phyloP scores from a whole-genome alignment of 2,329 filamentous ascomycete species.

The Arthrinium puccinioides region DNA sequence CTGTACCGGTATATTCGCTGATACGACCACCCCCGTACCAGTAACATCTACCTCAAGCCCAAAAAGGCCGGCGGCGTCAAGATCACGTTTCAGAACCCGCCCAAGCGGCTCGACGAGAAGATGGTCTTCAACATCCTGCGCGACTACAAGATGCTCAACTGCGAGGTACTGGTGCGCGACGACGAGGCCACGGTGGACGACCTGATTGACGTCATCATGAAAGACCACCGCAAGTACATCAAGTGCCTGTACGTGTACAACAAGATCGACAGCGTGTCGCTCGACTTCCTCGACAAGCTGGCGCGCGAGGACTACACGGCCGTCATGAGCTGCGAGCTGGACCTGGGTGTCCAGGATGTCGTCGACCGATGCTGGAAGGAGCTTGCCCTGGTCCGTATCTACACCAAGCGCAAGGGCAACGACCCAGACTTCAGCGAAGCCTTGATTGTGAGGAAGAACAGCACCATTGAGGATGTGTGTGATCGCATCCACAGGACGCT shows the following conservation, averaged over 20 bases:
- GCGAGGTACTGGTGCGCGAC: conserved; percentile 89
- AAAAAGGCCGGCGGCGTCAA: conserved; percentile 99
- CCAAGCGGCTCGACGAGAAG: conserved; percentile 90
- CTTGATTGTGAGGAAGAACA: conserved; percentile 81
- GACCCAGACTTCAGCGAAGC: conserved; percentile 89
- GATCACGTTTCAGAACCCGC: conserved; percentile 86
- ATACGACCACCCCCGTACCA: conserved; percentile 31
- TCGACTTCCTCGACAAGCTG: conserved; percentile 87
- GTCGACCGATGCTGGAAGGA: conserved; percentile 95
- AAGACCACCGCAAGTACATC: conserved; percentile 97
- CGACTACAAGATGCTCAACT: conserved; percentile 98
- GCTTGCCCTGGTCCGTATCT: conserved; percentile 80
- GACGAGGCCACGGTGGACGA: conserved; percentile 95
- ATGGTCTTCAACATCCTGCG: conserved; percentile 96
- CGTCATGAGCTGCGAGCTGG: conserved; percentile 96
- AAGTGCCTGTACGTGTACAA: conserved; percentile 95
- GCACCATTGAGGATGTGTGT: conserved; percentile 93
- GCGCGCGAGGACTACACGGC: conserved; percentile 89
- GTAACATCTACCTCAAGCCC: conserved; percentile 92
- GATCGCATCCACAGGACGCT: conserved; percentile 88
- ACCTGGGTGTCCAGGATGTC: conserved; percentile 88
- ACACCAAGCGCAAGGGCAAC: conserved; percentile 91
- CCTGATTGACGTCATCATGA: conserved; percentile 99
- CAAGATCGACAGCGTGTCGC: conserved; percentile 93
- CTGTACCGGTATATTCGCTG: too few relatives aligned